Evolutionary conservation across 768 basidiomycete species (phyloP), one percentile per base, ranked within the genome.

Genomic region (Suillus variegatus): DNA sequence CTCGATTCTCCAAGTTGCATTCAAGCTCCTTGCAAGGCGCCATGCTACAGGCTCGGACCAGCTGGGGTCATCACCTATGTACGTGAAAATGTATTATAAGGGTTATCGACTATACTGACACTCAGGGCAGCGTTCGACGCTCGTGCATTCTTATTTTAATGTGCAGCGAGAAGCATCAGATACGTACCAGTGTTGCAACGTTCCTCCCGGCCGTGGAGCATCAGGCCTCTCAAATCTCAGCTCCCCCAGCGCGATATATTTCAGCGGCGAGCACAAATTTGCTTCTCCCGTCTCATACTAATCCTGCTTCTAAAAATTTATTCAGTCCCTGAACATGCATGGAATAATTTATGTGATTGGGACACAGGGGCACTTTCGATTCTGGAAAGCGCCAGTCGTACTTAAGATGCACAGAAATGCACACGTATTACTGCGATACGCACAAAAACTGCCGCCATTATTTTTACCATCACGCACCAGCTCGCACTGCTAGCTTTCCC

Each of bases 381-480:
- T 25, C 51, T 3, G 28, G 28, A 8, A 52, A 52, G 51, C 28
- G 16, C 28, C 51, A 52, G 51, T 16, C 51, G 4, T 16, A 32
- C 28, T 52, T 8, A 52, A 28, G 16, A 52, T 52, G 28, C 51
- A 32, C 9, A 28, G 16, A 14, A 1, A 16, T 32, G 32, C 16
- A 28, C 51, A 9, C 28, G 51, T 28, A 25, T 52, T 32, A 32
- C 32, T 32, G 32, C 32, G 32, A 32, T 57, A 65, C 20, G 65
- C 62, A 4, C 66, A 67, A 38, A 8, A 28, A 14, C 28, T 14
- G 51, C 47, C 9, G 46, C 63, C 1, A 46, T 71, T 13, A 63
- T 71, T 58, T 63, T 65, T 10, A 69, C 70, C 7, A 55, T 71
- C 10, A 66, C 68, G 32, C 32, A 32, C 32, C 32, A 71, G 41